Base-by-base conservation (phyloP, 192 early-diverging fungal species). In the Coemansia sp. region DNA sequence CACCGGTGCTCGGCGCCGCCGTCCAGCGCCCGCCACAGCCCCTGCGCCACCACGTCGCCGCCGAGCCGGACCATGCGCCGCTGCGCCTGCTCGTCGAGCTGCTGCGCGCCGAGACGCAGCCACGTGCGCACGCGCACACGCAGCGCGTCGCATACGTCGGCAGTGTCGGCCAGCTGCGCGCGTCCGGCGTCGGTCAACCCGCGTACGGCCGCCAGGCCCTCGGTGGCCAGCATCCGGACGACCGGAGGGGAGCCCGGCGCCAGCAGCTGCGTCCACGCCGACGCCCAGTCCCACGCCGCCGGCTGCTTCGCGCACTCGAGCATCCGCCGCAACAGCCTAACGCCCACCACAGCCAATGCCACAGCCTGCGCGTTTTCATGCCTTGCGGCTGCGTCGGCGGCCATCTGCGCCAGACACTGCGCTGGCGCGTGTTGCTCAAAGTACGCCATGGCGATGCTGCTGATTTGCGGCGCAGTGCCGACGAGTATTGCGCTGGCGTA, bases 391-490 rank as follows among this genome's bases (percentile, higher is more conserved):
- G 43, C 25, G 9, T 37, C 34, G 3, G 34, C 34, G n/a, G 60
- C 63, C 13, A 53, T 51, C 54, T 58, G 49, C 12, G 56, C 64
- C n/a, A 71, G 17, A 9, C 59, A 62, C 12, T 40, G 21, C 14
- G 41, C 38, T 0, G 54, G 24, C 14, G 22, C 45, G 42, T 19
- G 47, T 0, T 48, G 9, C 19, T 57, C 24, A 50, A 79, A 79
- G 42, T 62, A 64, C 9, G 40, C 58, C 61, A 71, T 69, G 1
- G 59, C 60, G 46, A 86, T 83, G 75, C 86, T 81, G 56, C 79
- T 73, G 12, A 89, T 69, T 66, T 93, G 91, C 30, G 91, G 91
- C 38, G 86, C 79, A 19, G 85, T 84, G 10, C 83, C 80, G 23
- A 89, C 64, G 47, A 91, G 70, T 24, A 76, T 18, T 24, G 83